Percentiles rank a stretch among this genome's conserved stretches.
Conservation (phyloP, 179 eudicot genomes). For the Actinidia chinensis region DNA sequence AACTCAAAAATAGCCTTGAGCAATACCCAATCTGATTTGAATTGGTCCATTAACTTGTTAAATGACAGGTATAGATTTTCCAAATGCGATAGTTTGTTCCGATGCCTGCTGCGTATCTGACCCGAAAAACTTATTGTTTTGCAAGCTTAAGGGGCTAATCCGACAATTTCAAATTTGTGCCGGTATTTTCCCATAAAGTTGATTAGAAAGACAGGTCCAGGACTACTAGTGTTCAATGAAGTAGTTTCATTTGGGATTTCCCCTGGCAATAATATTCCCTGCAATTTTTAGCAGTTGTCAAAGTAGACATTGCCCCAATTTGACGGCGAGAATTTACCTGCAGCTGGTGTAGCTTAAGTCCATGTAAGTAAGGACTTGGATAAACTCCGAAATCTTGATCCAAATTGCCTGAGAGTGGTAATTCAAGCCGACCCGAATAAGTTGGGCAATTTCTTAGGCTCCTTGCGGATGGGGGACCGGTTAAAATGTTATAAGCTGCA, state of each 20-base stretch:
- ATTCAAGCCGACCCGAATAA: constrained; percentile 22
- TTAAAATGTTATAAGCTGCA: constrained; percentile 22
- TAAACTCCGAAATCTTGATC: constrained; percentile 29
- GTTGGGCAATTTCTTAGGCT: constrained; percentile 26
- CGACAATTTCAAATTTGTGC: constrained; percentile 11
- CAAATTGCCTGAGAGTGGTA: constrained; percentile 26
- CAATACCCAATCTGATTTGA: neutral
- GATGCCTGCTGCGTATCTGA: neutral
- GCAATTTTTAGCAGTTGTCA: constrained; percentile 19
- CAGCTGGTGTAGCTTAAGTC: constrained; percentile 25
- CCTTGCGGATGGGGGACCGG: constrained; percentile 30
- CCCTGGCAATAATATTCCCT: constrained; percentile 26
- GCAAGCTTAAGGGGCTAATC: constrained; percentile 15
- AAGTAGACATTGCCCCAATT: constrained; percentile 24
- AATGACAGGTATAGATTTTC: constrained; percentile 1
- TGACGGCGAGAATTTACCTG: constrained; percentile 17
- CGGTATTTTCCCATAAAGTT: constrained; percentile 23
- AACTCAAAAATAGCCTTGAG: neutral
- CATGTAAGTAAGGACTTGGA: constrained; percentile 28
- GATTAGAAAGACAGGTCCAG: constrained; percentile 32
- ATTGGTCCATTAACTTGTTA: constrained; percentile 16
- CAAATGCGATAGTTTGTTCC: constrained; percentile 3
- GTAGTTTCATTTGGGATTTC: constrained; percentile 18
- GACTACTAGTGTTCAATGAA: constrained; percentile 13
- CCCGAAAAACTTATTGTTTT: constrained; percentile 16